Conservation (phyloP, 148 eudicot species). For the Vaccinium corymbosum region DNA sequence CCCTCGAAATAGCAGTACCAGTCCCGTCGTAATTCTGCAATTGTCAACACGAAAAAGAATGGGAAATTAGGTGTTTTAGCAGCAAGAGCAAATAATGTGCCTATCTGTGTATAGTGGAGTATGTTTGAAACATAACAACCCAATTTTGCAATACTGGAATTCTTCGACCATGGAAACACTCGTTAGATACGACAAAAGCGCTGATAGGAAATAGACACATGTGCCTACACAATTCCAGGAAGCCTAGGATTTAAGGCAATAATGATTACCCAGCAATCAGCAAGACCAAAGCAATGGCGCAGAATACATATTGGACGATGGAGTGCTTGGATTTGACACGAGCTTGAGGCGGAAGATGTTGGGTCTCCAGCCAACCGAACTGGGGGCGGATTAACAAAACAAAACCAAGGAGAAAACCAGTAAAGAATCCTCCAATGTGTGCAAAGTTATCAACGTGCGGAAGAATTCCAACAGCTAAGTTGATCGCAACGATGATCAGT, state of each 20-base stretch:
- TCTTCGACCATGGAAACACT: background rate
- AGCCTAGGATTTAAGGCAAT: background rate
- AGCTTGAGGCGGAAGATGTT: conserved; percentile 53
- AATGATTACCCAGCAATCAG: conserved; percentile 65
- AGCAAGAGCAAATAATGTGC: background rate
- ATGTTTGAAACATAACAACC: background rate
- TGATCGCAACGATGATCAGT: conserved; percentile 58
- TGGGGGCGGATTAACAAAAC: conserved; percentile 69
- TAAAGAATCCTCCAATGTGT: conserved; percentile 77
- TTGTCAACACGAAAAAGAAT: background rate
- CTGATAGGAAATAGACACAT: background rate
- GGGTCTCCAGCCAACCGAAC: conserved; percentile 67
- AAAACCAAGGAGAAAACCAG: conserved; percentile 82
- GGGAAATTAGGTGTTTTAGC: background rate
- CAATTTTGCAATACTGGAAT: background rate
- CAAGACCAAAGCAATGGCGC: conserved; percentile 39
- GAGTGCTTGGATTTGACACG: conserved; percentile 59
- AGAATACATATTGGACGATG: conserved; percentile 48
- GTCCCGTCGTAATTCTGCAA: conserved; percentile 46
- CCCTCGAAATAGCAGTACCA: conserved; percentile 62
- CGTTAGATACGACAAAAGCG: background rate
- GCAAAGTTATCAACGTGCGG: conserved; percentile 93
- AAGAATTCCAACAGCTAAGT: conserved; percentile 78
- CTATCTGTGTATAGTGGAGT: background rate
- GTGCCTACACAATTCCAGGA: background rate